A percentile compares a stretch with the other conserved stretches of the same genome.
phyloP scores from a whole-genome alignment of 768 basidiomycete genomes.

The Macrocybe gigantea region DNA sequence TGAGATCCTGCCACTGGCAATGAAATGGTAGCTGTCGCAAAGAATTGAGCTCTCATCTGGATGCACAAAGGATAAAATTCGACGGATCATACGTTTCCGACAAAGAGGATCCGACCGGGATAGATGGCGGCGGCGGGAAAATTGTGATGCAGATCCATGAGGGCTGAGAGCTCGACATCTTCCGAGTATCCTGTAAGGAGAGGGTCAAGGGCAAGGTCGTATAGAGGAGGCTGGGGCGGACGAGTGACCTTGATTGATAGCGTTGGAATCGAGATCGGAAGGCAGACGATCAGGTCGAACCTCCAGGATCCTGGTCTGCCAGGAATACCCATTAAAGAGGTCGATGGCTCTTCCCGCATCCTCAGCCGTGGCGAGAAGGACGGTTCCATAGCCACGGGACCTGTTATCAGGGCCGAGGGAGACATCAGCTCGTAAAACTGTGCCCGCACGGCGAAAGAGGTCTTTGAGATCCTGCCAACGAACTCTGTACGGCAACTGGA shows the following conservation, averaged over 20 bases:
- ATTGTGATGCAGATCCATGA: slow-evolving; percentile 21
- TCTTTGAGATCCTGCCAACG: slow-evolving; percentile 99
- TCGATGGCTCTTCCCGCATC: slow-evolving; percentile 94
- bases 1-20: slow-evolving; percentile 97
- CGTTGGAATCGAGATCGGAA: slow-evolving; percentile 47
- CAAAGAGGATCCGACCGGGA: slow-evolving; percentile 63
- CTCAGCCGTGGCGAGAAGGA: slow-evolving; percentile 89
- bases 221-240: slow-evolving; percentile 3
- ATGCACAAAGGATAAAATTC: neutral
- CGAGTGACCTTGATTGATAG: neutral
- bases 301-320: slow-evolving; percentile 91
- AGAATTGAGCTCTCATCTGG: slow-evolving; percentile 7
- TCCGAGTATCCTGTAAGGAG: slow-evolving; percentile 1
- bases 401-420: slow-evolving; percentile 85
- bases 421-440: slow-evolving; percentile 74
- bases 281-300: slow-evolving; percentile 84
- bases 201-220: slow-evolving; percentile 4
- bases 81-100: slow-evolving; percentile 70
- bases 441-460: slow-evolving; percentile 91
- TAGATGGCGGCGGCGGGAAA: slow-evolving; percentile 16
- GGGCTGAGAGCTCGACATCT: slow-evolving; percentile 13
- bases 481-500: slow-evolving; percentile 89
- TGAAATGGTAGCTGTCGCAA: slow-evolving; percentile 75
- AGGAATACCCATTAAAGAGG: slow-evolving; percentile 95
- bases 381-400: slow-evolving; percentile 91